phyloP scores from a whole-genome alignment of 768 basidiomycete species.

The Lactifluus subvellereus region DNA sequence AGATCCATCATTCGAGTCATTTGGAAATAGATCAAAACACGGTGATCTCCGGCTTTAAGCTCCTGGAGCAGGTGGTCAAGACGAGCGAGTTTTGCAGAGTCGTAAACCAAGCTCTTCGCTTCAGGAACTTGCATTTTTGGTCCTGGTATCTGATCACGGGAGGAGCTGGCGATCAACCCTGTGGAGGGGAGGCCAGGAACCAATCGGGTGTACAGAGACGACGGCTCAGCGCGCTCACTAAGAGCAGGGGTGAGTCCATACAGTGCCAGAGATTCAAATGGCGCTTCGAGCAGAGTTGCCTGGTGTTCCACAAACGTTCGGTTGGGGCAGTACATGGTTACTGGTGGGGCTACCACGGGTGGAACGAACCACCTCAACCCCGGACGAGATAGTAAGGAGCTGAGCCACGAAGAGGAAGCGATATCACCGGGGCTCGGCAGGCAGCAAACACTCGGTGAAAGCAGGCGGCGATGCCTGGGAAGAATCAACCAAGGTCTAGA shows the following conservation, averaged over 20 bases:
- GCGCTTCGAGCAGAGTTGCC: conserved; percentile 52
- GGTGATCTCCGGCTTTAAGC: conserved; percentile 88
- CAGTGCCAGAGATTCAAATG: conserved; percentile 67
- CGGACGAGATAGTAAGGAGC: conserved; percentile 77
- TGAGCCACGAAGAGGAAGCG: conserved; percentile 52
- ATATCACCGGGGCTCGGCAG: conserved; percentile 59
- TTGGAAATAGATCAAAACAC: conserved; percentile 96
- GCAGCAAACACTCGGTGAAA: conserved; percentile 31
- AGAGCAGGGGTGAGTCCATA: conserved; percentile 77
- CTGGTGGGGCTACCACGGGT: conserved; percentile 79
- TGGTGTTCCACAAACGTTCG: conserved; percentile 76
- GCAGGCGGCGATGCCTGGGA: conserved; percentile 28
- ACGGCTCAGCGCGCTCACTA: conserved; percentile 51
- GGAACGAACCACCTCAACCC: conserved; percentile 82
- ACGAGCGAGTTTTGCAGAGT: conserved; percentile 92
- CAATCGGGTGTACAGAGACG: conserved; percentile 40
- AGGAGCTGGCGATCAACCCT: conserved; percentile 65
- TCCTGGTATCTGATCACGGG: conserved; percentile 66
- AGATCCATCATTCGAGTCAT: conserved; percentile 99
- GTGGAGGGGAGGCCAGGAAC: conserved; percentile 56
- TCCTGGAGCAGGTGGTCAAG: conserved; percentile 87
- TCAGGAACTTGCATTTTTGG: conserved; percentile 91
- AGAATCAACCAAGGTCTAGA: conserved; percentile 36
- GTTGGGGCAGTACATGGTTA: conserved; percentile 64
- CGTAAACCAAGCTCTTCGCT: conserved; percentile 89